Evolutionary conservation across 208 protist species (phyloP).

Genomic region (Leishmania guyanensis): DNA sequence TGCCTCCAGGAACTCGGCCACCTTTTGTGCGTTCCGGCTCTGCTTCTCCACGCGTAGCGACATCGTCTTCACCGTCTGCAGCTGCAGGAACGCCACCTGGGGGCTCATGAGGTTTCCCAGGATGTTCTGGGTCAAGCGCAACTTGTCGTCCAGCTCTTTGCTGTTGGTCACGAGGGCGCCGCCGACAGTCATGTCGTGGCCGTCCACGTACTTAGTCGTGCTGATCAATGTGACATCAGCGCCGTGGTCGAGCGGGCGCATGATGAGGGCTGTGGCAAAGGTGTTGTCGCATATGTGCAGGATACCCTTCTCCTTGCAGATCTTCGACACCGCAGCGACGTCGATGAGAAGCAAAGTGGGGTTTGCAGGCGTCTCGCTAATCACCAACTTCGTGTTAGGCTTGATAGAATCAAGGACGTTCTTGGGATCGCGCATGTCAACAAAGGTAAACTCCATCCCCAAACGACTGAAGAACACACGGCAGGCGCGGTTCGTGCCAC

Average conservation of each 20-base stretch:
- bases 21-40: conserved; percentile 88
- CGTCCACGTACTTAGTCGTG: conserved; percentile 97
- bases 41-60: conserved; percentile 93
- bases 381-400: conserved; percentile 94
- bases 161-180: conserved; percentile 82
- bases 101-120: conserved; percentile 93
- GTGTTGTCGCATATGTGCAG: conserved; percentile 97
- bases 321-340: conserved; percentile 81
- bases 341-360: conserved; percentile 94
- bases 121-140: conserved; percentile 94
- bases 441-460: conserved; percentile 94
- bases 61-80: conserved; percentile 96
- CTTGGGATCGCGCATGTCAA: conserved; percentile 92
- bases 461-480: conserved; percentile 86
- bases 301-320: conserved; percentile 80
- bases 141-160: conserved; percentile 82
- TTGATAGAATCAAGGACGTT: conserved; percentile 83
- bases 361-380: conserved; percentile 96
- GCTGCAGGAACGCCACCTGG: conserved; percentile 93
- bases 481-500: conserved; percentile 93
- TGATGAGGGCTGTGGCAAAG: conserved; percentile 96
- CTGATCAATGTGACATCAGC: conserved; percentile 97
- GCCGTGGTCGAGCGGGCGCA: conserved; percentile 93
- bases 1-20: conserved; percentile 88
- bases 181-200: conserved; percentile 96